These are phyloP conservation scores for Pilatotrama ljubarskyi DNA, from an alignment of 768 basidiomycete species.

Conservation along the genomic window DNA sequence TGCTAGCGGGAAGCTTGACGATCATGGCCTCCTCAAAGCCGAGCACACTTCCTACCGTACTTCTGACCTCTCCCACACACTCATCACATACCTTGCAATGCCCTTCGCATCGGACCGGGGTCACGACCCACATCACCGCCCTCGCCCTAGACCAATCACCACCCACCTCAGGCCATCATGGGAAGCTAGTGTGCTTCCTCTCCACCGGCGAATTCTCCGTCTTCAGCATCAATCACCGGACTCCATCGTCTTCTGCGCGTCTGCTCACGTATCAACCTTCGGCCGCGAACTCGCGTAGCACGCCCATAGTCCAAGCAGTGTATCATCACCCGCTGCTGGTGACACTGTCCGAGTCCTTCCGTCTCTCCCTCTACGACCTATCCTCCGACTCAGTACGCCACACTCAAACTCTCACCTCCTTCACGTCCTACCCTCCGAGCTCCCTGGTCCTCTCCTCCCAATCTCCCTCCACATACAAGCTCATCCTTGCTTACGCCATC, in stretches of 20 bases:
- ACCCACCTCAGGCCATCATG: constrained; percentile 37
- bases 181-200: constrained; percentile 60
- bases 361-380: constrained; percentile 72
- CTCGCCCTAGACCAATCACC: constrained; percentile 77
- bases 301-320: constrained; percentile 60
- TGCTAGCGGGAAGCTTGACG: constrained; percentile 60
- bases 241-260: constrained; percentile 42
- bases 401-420: constrained; percentile 71
- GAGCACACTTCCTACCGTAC: constrained; percentile 36
- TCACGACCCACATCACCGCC: constrained; percentile 52
- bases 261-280: constrained; percentile 50
- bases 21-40: constrained; percentile 53
- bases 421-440: constrained; percentile 76
- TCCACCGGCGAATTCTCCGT: constrained; percentile 69
- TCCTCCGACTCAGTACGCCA: constrained; percentile 51
- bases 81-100: constrained; percentile 44
- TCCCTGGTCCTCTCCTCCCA: constrained; percentile 77
- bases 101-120: constrained; percentile 37
- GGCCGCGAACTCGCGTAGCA: constrained; percentile 37
- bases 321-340: constrained; percentile 81
- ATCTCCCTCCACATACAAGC: constrained; percentile 60
- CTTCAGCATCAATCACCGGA: constrained; percentile 51
- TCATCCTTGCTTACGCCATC: constrained; percentile 71
- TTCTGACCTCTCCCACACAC: constrained; percentile 38
- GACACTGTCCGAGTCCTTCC: constrained; percentile 66